These are phyloP conservation scores for Aspergillus olivimuriae DNA, from an alignment of 495 filamentous ascomycete genomes.

Conservation along the genomic window DNA sequence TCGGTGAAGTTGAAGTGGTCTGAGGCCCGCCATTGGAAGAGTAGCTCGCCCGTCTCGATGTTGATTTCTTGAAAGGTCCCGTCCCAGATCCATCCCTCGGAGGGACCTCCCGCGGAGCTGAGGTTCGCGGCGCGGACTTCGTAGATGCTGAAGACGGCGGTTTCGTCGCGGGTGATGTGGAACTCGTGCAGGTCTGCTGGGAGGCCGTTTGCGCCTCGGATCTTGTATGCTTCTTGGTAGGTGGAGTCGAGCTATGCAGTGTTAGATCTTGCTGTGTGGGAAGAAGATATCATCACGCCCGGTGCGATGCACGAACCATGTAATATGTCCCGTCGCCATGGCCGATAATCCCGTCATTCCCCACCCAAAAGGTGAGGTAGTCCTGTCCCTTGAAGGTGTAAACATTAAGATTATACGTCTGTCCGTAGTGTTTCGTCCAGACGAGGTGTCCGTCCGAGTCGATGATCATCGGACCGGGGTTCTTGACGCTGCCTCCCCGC, in stretches of 20 bases:
- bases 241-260: constrained; percentile 37
- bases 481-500: constrained; percentile 29
- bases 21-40: constrained; percentile 39
- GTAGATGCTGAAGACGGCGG: constrained; percentile 46
- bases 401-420: constrained; percentile 37
- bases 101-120: constrained; percentile 27
- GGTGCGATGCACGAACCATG: constrained; percentile 47
- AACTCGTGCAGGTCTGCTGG: constrained; percentile 41
- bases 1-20: constrained; percentile 31
- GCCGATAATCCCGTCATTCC: constrained; percentile 38
- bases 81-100: constrained; percentile 46
- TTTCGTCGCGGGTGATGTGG: constrained; percentile 41
- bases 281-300: not conserved
- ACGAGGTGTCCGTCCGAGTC: constrained; percentile 38
- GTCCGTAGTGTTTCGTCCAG: constrained; percentile 31
- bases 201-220: constrained; percentile 28
- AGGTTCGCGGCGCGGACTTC: constrained; percentile 36
- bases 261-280: not conserved
- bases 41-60: constrained; percentile 32
- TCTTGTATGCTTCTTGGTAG: constrained; percentile 39
- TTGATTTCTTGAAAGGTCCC: constrained; percentile 46
- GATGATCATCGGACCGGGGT: constrained; percentile 38
- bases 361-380: constrained; percentile 48
- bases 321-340: constrained; percentile 43
- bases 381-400: constrained; percentile 32